Conservation (phyloP, 352 stramenopile genomes). For the Blastocystis sp. region DNA sequence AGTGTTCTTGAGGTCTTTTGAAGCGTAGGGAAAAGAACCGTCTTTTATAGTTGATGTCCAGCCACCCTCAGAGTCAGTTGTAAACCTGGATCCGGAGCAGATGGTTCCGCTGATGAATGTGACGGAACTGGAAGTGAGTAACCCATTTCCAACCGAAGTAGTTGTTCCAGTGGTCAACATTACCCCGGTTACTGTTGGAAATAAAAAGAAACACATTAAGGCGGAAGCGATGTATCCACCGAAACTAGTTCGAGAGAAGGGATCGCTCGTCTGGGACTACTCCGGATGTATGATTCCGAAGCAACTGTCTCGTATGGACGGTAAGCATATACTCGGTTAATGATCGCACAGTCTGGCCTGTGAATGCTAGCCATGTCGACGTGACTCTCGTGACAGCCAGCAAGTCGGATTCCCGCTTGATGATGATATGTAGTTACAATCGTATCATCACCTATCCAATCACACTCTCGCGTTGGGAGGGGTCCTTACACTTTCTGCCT, state of each 20-base stretch:
- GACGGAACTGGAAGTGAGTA: too few species aligned
- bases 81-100: too few species aligned
- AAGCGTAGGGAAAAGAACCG: too few species aligned
- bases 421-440: neutral
- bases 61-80: too few species aligned
- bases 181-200: too few species aligned
- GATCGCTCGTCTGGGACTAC: neutral
- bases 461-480: neutral
- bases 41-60: too few species aligned
- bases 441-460: neutral
- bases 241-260: neutral
- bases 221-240: too few species aligned
- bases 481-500: neutral
- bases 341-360: neutral
- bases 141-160: too few species aligned
- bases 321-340: neutral
- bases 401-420: neutral
- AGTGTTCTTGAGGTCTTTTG: too few species aligned
- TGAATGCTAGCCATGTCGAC: neutral
- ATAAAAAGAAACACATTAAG: too few species aligned
- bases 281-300: slow-evolving; percentile 7
- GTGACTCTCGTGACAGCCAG: slow-evolving; percentile 1
- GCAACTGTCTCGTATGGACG: neutral
- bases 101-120: too few species aligned
- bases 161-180: too few species aligned